phyloP scores from a whole-genome alignment of 1,139 yeast species.

The Meyerozyma carpophila region DNA sequence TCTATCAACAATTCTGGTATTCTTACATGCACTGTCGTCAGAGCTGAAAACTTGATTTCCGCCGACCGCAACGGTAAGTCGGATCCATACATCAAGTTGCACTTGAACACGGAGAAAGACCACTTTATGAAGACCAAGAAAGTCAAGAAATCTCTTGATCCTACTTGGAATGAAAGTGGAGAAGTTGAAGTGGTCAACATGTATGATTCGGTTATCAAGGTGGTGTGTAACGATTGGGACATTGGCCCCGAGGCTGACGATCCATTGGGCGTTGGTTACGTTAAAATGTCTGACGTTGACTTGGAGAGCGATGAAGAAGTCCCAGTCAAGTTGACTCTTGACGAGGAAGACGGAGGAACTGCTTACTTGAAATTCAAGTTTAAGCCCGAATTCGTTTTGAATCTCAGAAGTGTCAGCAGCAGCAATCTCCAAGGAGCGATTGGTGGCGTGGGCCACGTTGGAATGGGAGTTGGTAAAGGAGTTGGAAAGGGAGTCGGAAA shows the following conservation, averaged over 20 bases:
- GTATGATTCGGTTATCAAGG: slow-evolving; percentile 51
- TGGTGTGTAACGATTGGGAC: slow-evolving; percentile 84
- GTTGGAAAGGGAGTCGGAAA: slow-evolving; percentile 45
- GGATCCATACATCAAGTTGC: slow-evolving; percentile 79
- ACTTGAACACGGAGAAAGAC: slow-evolving; percentile 56
- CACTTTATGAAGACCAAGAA: slow-evolving; percentile 68
- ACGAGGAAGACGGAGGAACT: slow-evolving; percentile 59
- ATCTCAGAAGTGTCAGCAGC: slow-evolving; percentile 33
- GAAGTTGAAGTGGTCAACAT: slow-evolving; percentile 53
- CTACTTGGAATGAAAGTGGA: slow-evolving; percentile 72
- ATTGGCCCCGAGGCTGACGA: slow-evolving; percentile 85
- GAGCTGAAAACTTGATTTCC: slow-evolving; percentile 68
- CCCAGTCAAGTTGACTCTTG: slow-evolving; percentile 53
- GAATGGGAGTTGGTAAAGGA: slow-evolving; percentile 39
- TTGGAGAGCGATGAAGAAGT: slow-evolving; percentile 45
- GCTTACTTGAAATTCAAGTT: slow-evolving; percentile 57
- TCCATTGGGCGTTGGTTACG: slow-evolving; percentile 59
- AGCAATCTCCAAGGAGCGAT: slow-evolving; percentile 42
- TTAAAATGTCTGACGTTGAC: slow-evolving; percentile 59
- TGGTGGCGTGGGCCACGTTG: slow-evolving; percentile 26
- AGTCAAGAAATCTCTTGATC: slow-evolving; percentile 79
- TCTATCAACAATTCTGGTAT: slow-evolving; percentile 72
- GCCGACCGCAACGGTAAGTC: slow-evolving; percentile 90
- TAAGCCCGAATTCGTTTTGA: slow-evolving; percentile 62
- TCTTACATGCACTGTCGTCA: slow-evolving; percentile 55